Base-by-base conservation (phyloP, 352 stramenopile species). In the Albugo laibachii region DNA sequence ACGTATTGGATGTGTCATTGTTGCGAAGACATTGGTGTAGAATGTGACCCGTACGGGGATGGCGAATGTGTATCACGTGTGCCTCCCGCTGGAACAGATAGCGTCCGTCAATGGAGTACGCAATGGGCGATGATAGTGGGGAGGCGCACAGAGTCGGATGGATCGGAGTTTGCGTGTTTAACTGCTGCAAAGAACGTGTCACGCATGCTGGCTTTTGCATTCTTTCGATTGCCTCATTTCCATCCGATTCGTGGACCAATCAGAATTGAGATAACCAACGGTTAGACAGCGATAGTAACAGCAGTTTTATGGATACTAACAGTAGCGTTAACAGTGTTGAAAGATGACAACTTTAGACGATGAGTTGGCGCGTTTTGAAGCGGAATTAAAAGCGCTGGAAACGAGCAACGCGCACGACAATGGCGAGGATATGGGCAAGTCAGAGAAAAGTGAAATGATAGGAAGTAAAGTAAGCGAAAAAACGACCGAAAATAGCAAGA, bases 341-440 rank as follows among this genome's bases (percentile, higher is more conserved):
- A 34, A 13, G 2, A 85, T 85, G 73, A 55, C 65, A 14, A 57
- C 71, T 40, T 46, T 87, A 48, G 77, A 91, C 51, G 75, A 84
- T 46, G 74, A 84, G 60, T 80, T 91, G 47, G 77, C 77, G 47
- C 75, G 57, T 42, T 91, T 91, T 48, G 68, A 86, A 54, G 77
- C 72, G 14, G 77, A 91, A 47, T 59, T 91, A n/a, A 63, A 78
- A 59, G 75, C 72, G 36, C 59, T 91, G 16, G 75, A 85, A 57
- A n/a, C 59, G 8, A 13, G 49, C 45, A 5, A 41, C 63, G 13
- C 55, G 56, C 15, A 21, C 34, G 41, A 66, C 13, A 53, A 56
- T 18, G 24, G 35, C 0, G 41, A 31, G 1, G 69, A 73, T 55
- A 74, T 68, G 45, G 3, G 20, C n/a, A 58, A 61, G 13, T 38